phyloP scores from a whole-genome alignment of 805 yeast species.

The Huiozyma naganishii region DNA sequence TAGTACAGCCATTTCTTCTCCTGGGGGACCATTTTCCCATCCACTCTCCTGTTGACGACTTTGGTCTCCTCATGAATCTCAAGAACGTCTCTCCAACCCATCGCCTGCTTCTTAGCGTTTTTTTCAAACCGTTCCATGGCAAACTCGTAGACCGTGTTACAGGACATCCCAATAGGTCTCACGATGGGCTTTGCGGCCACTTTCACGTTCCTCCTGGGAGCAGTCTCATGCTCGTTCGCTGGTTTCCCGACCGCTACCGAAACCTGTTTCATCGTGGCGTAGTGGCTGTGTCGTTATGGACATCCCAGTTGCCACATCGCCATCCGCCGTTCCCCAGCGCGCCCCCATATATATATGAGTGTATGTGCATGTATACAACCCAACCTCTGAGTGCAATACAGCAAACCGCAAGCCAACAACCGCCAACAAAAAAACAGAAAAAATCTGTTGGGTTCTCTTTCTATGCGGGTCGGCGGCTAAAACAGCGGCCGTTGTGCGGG shows the following conservation, averaged over 20 bases:
- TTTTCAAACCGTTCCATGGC: constrained; percentile 49
- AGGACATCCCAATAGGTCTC: constrained; percentile 55
- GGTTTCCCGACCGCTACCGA: constrained; percentile 56
- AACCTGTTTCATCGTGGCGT: constrained; percentile 7
- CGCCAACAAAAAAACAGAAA: too few relatives aligned
- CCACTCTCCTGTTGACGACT: constrained; percentile 59
- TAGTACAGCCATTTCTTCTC: constrained; percentile 83
- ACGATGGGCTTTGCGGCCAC: constrained; percentile 31
- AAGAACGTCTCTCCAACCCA: constrained; percentile 71
- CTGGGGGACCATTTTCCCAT: constrained; percentile 62
- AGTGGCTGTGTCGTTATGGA: background rate
- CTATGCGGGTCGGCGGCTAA: too few relatives aligned
- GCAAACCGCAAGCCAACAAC: too few relatives aligned
- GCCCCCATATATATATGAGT: background rate
- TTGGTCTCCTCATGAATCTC: constrained; percentile 72
- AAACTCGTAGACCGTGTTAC: constrained; percentile 62
- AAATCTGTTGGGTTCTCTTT: too few relatives aligned
- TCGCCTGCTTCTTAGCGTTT: constrained; percentile 42
- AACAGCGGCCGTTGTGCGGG: too few relatives aligned
- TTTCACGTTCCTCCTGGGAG: constrained; percentile 62
- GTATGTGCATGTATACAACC: background rate
- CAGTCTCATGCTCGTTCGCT: constrained; percentile 66
- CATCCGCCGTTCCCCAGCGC: background rate
- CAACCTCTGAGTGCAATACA: too few relatives aligned
- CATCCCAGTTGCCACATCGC: background rate